Base-by-base conservation (phyloP, 1,139 yeast genomes). In the Scheffersomyces lignicola region DNA sequence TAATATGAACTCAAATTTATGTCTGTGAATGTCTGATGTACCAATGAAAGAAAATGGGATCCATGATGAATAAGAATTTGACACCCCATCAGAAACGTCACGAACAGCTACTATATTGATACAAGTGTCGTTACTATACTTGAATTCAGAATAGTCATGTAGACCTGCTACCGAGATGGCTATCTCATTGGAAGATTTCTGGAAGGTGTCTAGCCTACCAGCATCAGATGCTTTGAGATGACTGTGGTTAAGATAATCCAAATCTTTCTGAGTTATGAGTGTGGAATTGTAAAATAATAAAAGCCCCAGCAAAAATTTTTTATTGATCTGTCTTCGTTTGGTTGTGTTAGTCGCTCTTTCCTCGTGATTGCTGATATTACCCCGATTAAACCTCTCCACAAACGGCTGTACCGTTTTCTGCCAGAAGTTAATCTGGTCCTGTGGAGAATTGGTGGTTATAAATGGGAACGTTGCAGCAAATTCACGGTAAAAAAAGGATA, bases 391-490 rank as follows among this genome's bases (percentile, higher is more conserved):
- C 39, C 81, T 76, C 52, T 87, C 94, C 48, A 84, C 73, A 52
- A 89, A 88, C 25, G 80, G 80, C 56, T 89, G 96, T 1, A 88
- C 82, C 24, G 83, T 82, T 31, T 69, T 69, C 40, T 77, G 78
- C 97, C 97, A 90, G 51, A 90, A 86, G 33, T 63, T 62, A 13
- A 61, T 58, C 45, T 77, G 80, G 38, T 73, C 72, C 2, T 76
- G 66, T 21, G 65, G 52, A 5, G 64, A 43, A 40, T 55, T 63
- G 43, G 65, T 68, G 3, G 81, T 65, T 16, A 90, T 62, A 48
- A 90, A 82, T 1, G 97, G 97, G 50, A 90, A 84, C 2, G 82
- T 76, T 31, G 71, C 63, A 7, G 89, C 58, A 42, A 80, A 83
- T 34, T 76, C 66, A 27, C 65, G 57, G 51, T 89, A 80, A 43